A percentile compares a stretch with the other conserved stretches of the same genome.
These are phyloP conservation scores for Chlamydomonas sp. DNA, from an alignment of 139 green algal species.

Conservation along the genomic window DNA sequence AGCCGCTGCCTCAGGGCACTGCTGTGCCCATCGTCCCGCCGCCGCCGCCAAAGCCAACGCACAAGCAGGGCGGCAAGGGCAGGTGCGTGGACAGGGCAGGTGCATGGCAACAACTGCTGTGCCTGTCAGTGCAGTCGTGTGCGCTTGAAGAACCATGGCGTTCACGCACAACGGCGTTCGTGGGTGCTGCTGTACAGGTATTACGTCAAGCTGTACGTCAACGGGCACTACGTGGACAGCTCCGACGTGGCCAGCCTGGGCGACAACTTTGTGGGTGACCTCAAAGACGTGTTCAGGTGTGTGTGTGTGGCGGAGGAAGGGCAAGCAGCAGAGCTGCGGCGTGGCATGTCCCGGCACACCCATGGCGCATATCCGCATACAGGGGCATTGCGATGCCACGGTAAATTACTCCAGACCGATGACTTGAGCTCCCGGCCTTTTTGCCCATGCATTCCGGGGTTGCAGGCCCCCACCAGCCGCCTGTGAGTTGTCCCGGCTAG, in stretches of 20 bases:
- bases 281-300: slow-evolving; percentile 67
- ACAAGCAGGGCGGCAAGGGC: slow-evolving; percentile 24
- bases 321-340: no score
- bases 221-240: slow-evolving; percentile 53
- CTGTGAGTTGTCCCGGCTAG: no score
- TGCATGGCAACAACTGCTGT: neutral
- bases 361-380: no score
- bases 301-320: neutral
- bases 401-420: no score
- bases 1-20: neutral
- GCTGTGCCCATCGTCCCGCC: neutral
- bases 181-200: slow-evolving; percentile 33
- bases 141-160: no score
- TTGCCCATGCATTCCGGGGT: no score
- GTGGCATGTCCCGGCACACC: no score
- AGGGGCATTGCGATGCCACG: no score
- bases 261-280: slow-evolving; percentile 56
- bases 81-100: neutral
- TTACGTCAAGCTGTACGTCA: slow-evolving; percentile 58
- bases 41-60: slow-evolving; percentile 9
- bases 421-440: no score
- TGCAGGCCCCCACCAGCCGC: no score
- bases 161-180: no score
- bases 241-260: slow-evolving; percentile 34
- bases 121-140: no score